A percentile compares a stretch with the other conserved stretches of the same genome.
These are phyloP conservation scores for Pichia sp. DNA, from an alignment of 1,139 yeast genomes.

Conservation along the genomic window DNA sequence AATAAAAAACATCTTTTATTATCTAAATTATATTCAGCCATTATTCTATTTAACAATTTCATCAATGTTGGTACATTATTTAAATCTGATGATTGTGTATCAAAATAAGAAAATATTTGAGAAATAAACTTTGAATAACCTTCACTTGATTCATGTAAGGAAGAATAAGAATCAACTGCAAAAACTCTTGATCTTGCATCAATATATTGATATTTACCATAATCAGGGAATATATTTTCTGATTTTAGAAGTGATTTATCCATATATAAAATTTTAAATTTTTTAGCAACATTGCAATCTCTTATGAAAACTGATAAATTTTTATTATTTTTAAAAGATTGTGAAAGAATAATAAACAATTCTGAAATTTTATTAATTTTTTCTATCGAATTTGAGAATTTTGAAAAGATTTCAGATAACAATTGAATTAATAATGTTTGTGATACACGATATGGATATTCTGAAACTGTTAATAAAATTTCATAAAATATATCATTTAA, in stretches of 20 bases:
- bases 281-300: constrained; percentile 35
- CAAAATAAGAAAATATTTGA: constrained; percentile 43
- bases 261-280: constrained; percentile 33
- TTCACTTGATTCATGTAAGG: constrained; percentile 72
- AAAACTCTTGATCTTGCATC: constrained; percentile 43
- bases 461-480: constrained; percentile 20
- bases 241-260: constrained; percentile 23
- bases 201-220: constrained; percentile 30
- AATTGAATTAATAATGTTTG: constrained; percentile 3
- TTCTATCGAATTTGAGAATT: constrained; percentile 7
- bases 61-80: constrained; percentile 43
- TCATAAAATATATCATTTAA: constrained; percentile 27
- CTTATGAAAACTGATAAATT: constrained; percentile 34
- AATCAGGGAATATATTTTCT: constrained; percentile 37
- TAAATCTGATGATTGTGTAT: constrained; percentile 34
- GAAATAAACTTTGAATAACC: constrained; percentile 69
- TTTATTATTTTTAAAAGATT: constrained; percentile 37
- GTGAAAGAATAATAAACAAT: constrained; percentile 40
- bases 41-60: constrained; percentile 48
- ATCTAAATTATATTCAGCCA: constrained; percentile 76
- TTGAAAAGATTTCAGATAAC: constrained; percentile 1
- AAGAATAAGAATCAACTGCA: constrained; percentile 66
- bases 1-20: constrained; percentile 62
- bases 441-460: constrained; percentile 19
- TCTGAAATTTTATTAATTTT: constrained; percentile 15